Percentiles rank a stretch among this genome's conserved stretches.
Conservation (phyloP, 129 eudicot genomes). For the Saposhnikovia divaricata region DNA sequence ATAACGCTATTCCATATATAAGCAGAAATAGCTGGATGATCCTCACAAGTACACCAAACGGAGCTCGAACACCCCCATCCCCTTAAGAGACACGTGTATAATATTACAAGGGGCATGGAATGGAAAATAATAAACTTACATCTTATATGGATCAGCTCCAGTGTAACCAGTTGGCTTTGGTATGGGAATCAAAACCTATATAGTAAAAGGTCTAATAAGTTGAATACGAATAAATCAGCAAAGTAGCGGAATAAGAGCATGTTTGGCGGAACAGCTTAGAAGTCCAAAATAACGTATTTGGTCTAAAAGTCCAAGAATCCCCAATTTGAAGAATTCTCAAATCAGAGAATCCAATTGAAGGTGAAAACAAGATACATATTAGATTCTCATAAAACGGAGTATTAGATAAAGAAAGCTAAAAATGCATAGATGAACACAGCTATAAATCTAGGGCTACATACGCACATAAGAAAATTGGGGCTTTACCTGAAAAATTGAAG, state of each 20-base stretch:
- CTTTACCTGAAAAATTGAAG: no score
- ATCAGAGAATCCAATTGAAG: no score
- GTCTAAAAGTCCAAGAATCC: no score
- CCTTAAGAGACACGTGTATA: background rate
- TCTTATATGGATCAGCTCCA: constrained; percentile 89
- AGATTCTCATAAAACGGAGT: no score
- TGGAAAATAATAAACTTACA: constrained; percentile 37
- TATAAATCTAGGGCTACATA: no score
- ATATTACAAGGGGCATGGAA: constrained; percentile 23
- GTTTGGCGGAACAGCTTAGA: no score
- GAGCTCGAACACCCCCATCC: background rate
- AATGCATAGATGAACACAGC: no score
- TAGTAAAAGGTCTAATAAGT: background rate
- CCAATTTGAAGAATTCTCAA: no score
- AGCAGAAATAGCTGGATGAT: background rate
- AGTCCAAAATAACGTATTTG: no score
- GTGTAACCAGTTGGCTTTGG: constrained; percentile 75
- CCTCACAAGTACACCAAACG: background rate
- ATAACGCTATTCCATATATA: background rate
- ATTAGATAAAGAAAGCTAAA: no score
- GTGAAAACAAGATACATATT: no score
- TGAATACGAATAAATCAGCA: background rate
- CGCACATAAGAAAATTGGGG: no score
- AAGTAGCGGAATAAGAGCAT: background rate
- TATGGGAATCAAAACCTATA: constrained; percentile 67